phyloP scores from a whole-genome alignment of 257 asterid genomes.

The Solanum paucissectum region DNA sequence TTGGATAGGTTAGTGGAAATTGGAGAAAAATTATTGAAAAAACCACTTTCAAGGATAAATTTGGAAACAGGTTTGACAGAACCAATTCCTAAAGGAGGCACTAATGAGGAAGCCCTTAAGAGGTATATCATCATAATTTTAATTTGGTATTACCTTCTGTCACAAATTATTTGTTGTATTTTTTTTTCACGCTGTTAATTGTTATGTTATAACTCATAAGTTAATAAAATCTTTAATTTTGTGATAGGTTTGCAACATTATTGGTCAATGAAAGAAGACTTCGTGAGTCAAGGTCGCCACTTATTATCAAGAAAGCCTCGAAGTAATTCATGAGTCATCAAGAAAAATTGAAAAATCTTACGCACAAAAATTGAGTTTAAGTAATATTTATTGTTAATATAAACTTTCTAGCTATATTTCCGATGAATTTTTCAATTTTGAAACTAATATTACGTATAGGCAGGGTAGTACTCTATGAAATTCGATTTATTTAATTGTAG shows the following conservation, averaged over 20 bases:
- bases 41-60: constrained; percentile 31
- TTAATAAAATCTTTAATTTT: background rate
- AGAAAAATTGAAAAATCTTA: background rate
- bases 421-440: background rate
- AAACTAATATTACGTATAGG: background rate
- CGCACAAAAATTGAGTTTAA: background rate
- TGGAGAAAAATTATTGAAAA: constrained; percentile 24
- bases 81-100: constrained; percentile 31
- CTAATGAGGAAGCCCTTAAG: constrained; percentile 27
- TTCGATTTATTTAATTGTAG: background rate
- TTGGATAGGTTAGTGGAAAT: constrained; percentile 26
- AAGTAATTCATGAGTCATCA: background rate
- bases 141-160: background rate
- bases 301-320: background rate
- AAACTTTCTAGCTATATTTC: background rate
- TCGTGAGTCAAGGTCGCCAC: constrained; percentile 1
- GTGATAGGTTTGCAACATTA: constrained; percentile 22
- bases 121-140: constrained; percentile 9
- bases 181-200: background rate
- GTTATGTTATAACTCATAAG: background rate
- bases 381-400: background rate
- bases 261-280: constrained; percentile 26
- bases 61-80: constrained; percentile 25
- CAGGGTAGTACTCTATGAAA: background rate
- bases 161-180: background rate